Percentiles rank a stretch among this genome's conserved stretches.
Conservation (phyloP, 2,329 filamentous ascomycete species). For the Aspergillus ochraceoroseus region DNA sequence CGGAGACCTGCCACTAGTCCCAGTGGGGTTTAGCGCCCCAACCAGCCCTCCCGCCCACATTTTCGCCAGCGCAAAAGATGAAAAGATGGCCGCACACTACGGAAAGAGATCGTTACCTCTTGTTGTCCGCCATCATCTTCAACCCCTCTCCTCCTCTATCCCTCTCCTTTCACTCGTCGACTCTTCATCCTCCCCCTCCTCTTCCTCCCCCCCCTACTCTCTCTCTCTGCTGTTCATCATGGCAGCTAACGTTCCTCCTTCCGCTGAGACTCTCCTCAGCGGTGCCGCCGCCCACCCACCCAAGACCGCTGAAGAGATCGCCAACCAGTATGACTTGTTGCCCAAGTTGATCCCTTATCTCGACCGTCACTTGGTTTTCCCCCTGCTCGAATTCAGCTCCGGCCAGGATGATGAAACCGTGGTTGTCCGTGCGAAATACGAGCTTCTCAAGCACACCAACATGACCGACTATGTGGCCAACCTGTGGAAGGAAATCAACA, state of each 20-base stretch:
- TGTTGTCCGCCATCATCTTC: slow-evolving; percentile 10
- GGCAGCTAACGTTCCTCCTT: slow-evolving; percentile 49
- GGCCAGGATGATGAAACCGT: slow-evolving; percentile 73
- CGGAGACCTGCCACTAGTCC: slow-evolving; percentile 26
- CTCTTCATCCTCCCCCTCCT: slow-evolving; percentile 17
- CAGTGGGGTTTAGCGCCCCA: slow-evolving; percentile 29
- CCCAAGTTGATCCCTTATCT: slow-evolving; percentile 86
- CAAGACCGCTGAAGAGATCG: slow-evolving; percentile 50
- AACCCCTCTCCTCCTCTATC: too few relatives aligned
- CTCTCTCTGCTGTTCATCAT: slow-evolving; percentile 39
- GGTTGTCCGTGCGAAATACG: slow-evolving; percentile 81
- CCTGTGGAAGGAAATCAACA: slow-evolving; percentile 83
- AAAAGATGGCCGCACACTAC: slow-evolving; percentile 27
- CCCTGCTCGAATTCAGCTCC: slow-evolving; percentile 85
- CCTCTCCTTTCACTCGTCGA: too few relatives aligned
- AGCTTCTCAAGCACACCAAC: slow-evolving; percentile 93
- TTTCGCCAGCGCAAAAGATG: slow-evolving; percentile 28
- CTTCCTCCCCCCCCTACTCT: slow-evolving; percentile 19
- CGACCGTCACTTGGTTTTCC: slow-evolving; percentile 94
- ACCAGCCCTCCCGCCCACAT: slow-evolving; percentile 32
- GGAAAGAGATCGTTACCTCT: too few relatives aligned
- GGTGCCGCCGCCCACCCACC: slow-evolving; percentile 46
- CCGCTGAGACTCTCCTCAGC: slow-evolving; percentile 48
- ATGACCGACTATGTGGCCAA: slow-evolving; percentile 98
- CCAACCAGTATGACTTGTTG: slow-evolving; percentile 71